Evolutionary conservation across 352 stramenopile genomes (phyloP), one percentile per base, ranked within the genome.

Genomic region (Pythium brassicae): DNA sequence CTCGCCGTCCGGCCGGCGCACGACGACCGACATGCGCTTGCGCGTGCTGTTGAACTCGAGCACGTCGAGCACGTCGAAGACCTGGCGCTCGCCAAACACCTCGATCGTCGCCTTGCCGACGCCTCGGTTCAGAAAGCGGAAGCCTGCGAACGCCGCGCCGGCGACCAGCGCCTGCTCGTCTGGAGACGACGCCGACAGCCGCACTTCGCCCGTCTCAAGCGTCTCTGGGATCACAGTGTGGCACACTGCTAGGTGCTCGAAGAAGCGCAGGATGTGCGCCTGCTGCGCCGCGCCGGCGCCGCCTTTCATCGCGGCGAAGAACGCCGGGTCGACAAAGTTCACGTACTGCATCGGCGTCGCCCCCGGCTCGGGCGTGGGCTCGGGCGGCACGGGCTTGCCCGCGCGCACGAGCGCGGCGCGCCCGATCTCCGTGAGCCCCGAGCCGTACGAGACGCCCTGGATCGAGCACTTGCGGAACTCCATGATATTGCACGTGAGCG

Each of bases 381-480:
- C 54, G 4, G 63, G 44, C 7, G 55, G 59, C 14, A 45, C n/a
- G 2, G 66, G 37, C 7, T 90, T 70, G 29, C 80, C 67, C 10
- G 77, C 59, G 7, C 91, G 73, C 1, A 58, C 49, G 10, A 93
- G 63, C 8, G 84, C 82, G 8, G 82, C 78, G 14, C 77, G 72
- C 22, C 86, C 84, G 55, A 93, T 92, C 55, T 93, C 81, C 2
- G 85, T 94, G 49, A 72, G 89, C 15, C 85, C 83, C n/a, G 83
- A 89, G 29, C 94, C 95, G 64, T 98, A 98, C 15, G 85, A 78
- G 46, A 96, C 74, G 47, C 89, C 91, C 56, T 96, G 93, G 29
- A 98, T 95, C 27, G 87, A 97, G 64, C 89, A 98, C 53, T 94
- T 90, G 53, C 97, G 95, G 67, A 99, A 98, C 50, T 97, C 81